Evolutionary conservation across 352 stramenopile genomes (phyloP).

Genomic region (Pythium aquatile): DNA sequence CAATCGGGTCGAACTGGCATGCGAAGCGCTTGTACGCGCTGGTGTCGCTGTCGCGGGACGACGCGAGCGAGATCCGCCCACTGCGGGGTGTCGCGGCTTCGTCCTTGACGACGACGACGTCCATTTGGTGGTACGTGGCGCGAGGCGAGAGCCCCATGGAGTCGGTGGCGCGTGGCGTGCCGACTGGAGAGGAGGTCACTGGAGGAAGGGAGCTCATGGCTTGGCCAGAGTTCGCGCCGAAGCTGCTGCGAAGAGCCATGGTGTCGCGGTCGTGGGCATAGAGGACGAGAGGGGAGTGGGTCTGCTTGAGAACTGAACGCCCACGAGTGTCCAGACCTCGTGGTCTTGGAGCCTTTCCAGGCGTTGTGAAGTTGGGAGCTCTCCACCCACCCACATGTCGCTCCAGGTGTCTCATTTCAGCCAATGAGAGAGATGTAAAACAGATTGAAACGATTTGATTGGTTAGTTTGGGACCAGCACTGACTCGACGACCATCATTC

Average conservation of each 20-base stretch:
- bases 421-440: background rate
- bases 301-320: background rate
- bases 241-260: constrained; percentile 3
- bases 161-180: constrained; percentile 9
- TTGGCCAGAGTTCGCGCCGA: background rate
- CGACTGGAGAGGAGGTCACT: background rate
- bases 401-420: background rate
- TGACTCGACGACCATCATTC: constrained; percentile 1
- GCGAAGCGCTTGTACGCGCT: constrained; percentile 2
- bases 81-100: background rate
- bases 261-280: constrained; percentile 4
- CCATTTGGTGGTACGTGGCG: constrained; percentile 25
- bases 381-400: background rate
- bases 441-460: background rate
- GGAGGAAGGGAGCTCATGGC: background rate
- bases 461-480: background rate
- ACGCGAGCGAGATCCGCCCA: background rate
- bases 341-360: background rate
- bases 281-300: background rate
- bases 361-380: background rate
- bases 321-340: background rate
- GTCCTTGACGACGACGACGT: constrained; percentile 1
- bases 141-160: constrained; percentile 25
- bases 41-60: background rate
- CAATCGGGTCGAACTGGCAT: background rate